Base-by-base conservation (phyloP, 2,329 filamentous ascomycete species). In the Dendrostoma leiphaemia region DNA sequence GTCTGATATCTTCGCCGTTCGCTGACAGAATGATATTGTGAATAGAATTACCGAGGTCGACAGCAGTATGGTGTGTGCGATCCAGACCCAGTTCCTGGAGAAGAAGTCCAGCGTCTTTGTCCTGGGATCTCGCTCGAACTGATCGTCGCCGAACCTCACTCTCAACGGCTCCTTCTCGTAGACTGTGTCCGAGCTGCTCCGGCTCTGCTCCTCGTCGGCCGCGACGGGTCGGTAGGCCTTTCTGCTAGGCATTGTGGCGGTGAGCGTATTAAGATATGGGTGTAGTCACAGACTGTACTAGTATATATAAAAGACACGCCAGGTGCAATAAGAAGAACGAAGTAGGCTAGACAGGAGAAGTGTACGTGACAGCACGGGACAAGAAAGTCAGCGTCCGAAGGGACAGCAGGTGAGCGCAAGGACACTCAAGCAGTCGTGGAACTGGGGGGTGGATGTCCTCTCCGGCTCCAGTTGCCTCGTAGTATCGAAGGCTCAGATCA, bases 1-100 rank as follows among this genome's bases (percentile, higher is more conserved):
- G 50, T 73, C 71, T 15, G 69, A 64, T 13, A 63, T 60, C 58
- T 66, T 69, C 6, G 67, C 62, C n/a, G 65, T 65, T 51, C 67
- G 69, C 35, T 67, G 58, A 51, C 71, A 75, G 47, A 74, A 67
- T 2, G 74, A 72, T 5, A 74, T 60, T 4, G 69, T 67, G 51
- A 76, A 75, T 8, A 76, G 62, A 0, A 69, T 69, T 43, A 73
- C 51, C 2, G 74, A 76, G 5, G 66, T 54, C 7, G 72, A 71
- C 31, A 77, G 54, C 19, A 76, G 65, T 9, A 74, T 46, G 7
- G 65, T 69, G 54, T 76, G 74, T 8, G 61, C 67, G 21, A 74
- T 58, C 73, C 73, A 76, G 46, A 63, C 56, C 72, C 71, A 74
- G 58, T 72, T 57, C 46, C 46, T 55, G 17, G 41, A 46, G 13